Evolutionary conservation across 1,284 basidiomycete genomes (phyloP).

Genomic region (Ganoderma sp.): DNA sequence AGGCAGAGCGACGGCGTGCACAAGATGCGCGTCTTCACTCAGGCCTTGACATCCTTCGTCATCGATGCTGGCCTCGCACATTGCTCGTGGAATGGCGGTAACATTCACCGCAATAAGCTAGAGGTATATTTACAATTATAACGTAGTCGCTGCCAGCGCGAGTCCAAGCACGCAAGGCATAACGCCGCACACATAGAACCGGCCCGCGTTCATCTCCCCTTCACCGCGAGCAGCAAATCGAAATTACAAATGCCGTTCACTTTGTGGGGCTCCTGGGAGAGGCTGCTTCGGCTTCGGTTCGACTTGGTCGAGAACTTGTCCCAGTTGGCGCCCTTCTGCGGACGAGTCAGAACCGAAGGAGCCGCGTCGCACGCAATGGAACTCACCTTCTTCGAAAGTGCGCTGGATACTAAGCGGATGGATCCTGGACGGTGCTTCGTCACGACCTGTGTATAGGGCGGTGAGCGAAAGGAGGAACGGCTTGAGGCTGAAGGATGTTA

Average conservation of each 20-base stretch:
- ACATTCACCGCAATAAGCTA: neutral
- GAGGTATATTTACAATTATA: neutral
- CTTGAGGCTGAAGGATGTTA: neutral
- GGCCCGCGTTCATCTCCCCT: neutral
- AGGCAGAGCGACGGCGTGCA: too few relatives aligned
- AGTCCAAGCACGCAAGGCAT: neutral
- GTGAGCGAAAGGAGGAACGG: neutral
- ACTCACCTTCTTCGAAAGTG: neutral
- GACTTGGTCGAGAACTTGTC: neutral
- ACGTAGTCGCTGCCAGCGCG: neutral
- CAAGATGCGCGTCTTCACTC: neutral
- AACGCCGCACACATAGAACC: neutral
- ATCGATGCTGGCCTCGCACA: neutral
- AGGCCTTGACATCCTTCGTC: neutral
- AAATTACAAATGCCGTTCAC: neutral
- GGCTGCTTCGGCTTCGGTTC: neutral
- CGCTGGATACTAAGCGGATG: neutral
- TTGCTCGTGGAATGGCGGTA: too few relatives aligned
- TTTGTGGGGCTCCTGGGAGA: neutral
- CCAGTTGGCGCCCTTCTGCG: neutral
- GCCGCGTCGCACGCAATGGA: neutral
- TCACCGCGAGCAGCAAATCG: neutral
- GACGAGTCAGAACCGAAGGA: neutral
- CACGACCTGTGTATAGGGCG: neutral
- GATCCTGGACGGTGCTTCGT: neutral